A percentile compares a stretch with the other conserved stretches of the same genome.
phyloP scores from a whole-genome alignment of 768 basidiomycete species.

The Amanita rubescens region DNA sequence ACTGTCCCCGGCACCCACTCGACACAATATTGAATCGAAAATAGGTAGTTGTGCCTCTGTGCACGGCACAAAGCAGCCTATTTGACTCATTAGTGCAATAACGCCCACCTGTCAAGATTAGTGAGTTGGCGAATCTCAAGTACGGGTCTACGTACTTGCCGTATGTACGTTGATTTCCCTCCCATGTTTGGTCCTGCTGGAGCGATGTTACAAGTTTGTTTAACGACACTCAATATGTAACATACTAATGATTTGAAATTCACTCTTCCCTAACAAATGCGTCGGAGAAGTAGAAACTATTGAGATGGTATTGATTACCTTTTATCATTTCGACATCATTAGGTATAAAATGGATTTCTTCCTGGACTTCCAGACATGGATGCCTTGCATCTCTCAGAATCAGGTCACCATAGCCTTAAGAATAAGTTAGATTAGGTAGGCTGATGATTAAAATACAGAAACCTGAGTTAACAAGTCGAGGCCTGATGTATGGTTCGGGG shows the following conservation, averaged over 20 bases:
- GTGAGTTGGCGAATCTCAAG: constrained; percentile 1
- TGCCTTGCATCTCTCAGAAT: constrained; percentile 83
- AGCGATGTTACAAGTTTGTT: not conserved
- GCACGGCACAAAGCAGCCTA: constrained; percentile 94
- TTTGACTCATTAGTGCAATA: constrained; percentile 94
- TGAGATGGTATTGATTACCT: constrained; percentile 30
- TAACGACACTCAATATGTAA: not conserved
- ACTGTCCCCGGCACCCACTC: constrained; percentile 96
- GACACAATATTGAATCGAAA: constrained; percentile 91
- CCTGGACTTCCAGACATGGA: constrained; percentile 94
- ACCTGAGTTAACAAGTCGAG: constrained; percentile 74
- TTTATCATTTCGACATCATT: constrained; percentile 96
- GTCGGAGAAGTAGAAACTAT: not conserved
- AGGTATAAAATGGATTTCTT: constrained; percentile 90
- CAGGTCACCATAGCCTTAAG: constrained; percentile 69
- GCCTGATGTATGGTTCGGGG: constrained; percentile 84
- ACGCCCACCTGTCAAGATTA: constrained; percentile 60
- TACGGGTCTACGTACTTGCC: constrained; percentile 46
- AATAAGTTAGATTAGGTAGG: not conserved
- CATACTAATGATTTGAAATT: constrained; percentile 93
- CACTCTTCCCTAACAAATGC: constrained; percentile 54
- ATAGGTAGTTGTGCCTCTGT: constrained; percentile 79
- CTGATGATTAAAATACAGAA: constrained; percentile 5
- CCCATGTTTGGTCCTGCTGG: constrained; percentile 98
- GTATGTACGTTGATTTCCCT: constrained; percentile 96